Conservation (phyloP, 371 early-diverging fungal genomes). For the Coemansia sp. region DNA sequence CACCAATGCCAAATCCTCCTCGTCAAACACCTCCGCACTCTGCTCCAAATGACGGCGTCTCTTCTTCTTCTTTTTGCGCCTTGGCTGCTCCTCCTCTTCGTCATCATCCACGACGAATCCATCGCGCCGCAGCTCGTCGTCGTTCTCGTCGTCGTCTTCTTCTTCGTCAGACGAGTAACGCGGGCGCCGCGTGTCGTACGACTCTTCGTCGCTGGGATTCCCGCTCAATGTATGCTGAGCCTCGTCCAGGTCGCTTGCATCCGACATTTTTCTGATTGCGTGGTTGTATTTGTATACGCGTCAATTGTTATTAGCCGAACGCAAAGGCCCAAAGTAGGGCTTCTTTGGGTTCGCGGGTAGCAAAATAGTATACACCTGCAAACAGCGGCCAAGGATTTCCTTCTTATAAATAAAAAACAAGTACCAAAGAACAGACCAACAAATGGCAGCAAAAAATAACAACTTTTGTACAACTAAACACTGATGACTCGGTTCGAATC, state of each 20-base stretch:
- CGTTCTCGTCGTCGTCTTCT: constrained; percentile 53
- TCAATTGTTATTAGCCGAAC: too few species aligned
- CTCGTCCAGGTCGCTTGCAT: constrained; percentile 22
- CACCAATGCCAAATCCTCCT: constrained; percentile 81
- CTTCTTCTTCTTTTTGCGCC: constrained; percentile 54
- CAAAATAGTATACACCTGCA: too few species aligned
- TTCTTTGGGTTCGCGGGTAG: too few species aligned
- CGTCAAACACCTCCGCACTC: constrained; percentile 60
- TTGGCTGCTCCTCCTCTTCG: constrained; percentile 23
- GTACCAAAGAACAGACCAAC: too few species aligned
- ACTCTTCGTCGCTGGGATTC: constrained; percentile 21
- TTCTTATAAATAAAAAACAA: too few species aligned
- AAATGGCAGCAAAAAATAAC: too few species aligned
- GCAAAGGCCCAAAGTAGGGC: too few species aligned
- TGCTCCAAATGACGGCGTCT: constrained; percentile 17
- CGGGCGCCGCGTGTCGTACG: constrained; percentile 25
- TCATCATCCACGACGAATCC: constrained; percentile 54
- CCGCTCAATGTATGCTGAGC: constrained; percentile 8
- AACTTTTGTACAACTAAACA: too few species aligned
- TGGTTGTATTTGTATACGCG: not conserved
- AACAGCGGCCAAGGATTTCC: too few species aligned
- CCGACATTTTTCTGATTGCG: constrained; percentile 26
- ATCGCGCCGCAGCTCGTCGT: constrained; percentile 40
- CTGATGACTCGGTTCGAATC: too few species aligned
- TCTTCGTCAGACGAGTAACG: constrained; percentile 54